A percentile compares a stretch with the other conserved stretches of the same genome.
phyloP scores from a whole-genome alignment of 2,329 filamentous ascomycete species.

The Decorospora gaudefroyi region DNA sequence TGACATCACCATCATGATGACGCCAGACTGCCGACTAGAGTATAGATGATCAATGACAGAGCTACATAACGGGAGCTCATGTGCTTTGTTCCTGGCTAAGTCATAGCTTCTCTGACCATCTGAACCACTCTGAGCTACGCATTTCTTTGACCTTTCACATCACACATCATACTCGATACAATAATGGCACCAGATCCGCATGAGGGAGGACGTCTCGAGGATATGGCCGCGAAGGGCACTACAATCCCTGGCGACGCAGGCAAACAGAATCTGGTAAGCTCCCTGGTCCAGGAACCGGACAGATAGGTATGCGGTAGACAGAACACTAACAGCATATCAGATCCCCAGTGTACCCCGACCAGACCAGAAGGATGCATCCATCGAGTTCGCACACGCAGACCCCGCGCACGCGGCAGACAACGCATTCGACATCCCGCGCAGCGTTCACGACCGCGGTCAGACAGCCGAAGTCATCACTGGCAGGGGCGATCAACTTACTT shows the following conservation, averaged over 20 bases:
- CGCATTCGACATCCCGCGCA: slow-evolving; percentile 52
- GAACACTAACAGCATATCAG: slow-evolving; percentile 13
- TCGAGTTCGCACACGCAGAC: slow-evolving; percentile 41
- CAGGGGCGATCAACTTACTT: slow-evolving; percentile 40
- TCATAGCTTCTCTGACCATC: neutral
- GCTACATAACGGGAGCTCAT: slow-evolving; percentile 7
- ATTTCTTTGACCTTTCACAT: neutral
- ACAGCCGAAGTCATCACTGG: slow-evolving; percentile 46
- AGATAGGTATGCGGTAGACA: too few relatives aligned
- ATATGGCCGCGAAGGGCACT: slow-evolving; percentile 46
- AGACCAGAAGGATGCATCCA: slow-evolving; percentile 49
- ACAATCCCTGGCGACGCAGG: slow-evolving; percentile 55
- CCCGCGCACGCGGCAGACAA: slow-evolving; percentile 56
- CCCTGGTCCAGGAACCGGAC: too few relatives aligned
- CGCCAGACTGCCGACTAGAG: slow-evolving; percentile 1
- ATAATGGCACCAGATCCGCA: slow-evolving; percentile 35
- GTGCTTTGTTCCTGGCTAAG: neutral
- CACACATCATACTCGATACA: neutral
- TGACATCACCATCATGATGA: slow-evolving; percentile 20
- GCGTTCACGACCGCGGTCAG: slow-evolving; percentile 36
- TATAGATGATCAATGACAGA: neutral
- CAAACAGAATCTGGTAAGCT: slow-evolving; percentile 39
- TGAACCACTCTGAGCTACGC: neutral
- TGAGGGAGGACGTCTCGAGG: slow-evolving; percentile 42
- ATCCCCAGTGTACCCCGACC: slow-evolving; percentile 57